A percentile compares a stretch with the other conserved stretches of the same genome.
Conservation (phyloP, 2,329 filamentous ascomycete genomes). For the Rutstroemia sp. region DNA sequence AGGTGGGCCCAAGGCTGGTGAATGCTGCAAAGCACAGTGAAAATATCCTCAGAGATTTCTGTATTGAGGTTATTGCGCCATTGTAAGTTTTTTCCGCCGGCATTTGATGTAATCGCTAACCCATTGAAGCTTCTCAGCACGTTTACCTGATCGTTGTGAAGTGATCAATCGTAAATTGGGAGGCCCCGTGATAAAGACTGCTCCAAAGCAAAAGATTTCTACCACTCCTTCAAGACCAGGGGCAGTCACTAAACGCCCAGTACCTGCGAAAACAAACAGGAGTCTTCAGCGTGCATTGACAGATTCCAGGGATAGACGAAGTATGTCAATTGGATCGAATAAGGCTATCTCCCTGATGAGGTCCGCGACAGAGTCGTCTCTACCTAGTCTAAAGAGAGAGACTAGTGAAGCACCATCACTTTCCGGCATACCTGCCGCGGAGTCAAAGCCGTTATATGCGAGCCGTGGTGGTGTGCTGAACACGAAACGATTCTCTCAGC, state of each 20-base stretch:
- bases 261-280: constrained; percentile 36
- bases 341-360: constrained; percentile 57
- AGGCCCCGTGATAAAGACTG: constrained; percentile 57
- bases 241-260: constrained; percentile 41
- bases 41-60: constrained; percentile 69
- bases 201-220: constrained; percentile 41
- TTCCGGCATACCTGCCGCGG: constrained; percentile 41
- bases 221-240: constrained; percentile 41
- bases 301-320: constrained; percentile 48
- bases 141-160: constrained; percentile 64
- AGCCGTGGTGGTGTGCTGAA: constrained; percentile 30
- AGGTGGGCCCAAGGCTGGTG: constrained; percentile 24
- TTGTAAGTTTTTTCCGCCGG: constrained; percentile 46
- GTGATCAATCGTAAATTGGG: constrained; percentile 69
- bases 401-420: constrained; percentile 50
- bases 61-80: constrained; percentile 70
- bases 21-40: constrained; percentile 20
- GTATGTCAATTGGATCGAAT: constrained; percentile 48
- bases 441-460: constrained; percentile 31
- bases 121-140: constrained; percentile 56
- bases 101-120: constrained; percentile 28
- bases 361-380: constrained; percentile 55
- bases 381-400: constrained; percentile 61
- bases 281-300: constrained; percentile 57
- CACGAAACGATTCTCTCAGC: constrained; percentile 38